Conservation (phyloP, 169 alveolate species). For the Eimeria tenella region DNA sequence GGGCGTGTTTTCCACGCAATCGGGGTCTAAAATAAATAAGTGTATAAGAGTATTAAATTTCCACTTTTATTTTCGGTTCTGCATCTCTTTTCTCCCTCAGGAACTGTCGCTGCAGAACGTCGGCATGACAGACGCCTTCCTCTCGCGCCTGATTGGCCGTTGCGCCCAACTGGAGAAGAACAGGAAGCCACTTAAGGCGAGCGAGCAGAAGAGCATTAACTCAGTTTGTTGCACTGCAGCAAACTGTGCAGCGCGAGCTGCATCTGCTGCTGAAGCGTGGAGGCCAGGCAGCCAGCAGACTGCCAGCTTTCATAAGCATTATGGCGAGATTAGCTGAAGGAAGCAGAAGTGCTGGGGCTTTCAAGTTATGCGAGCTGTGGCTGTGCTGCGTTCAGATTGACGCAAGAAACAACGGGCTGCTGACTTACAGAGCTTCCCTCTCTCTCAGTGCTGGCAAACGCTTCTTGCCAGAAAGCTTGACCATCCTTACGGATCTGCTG, state of each 20-base stretch:
- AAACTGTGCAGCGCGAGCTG: no score
- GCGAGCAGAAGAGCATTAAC: background rate
- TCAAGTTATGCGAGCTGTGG: no score
- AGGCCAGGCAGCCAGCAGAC: no score
- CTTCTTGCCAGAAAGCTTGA: background rate
- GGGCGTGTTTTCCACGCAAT: background rate
- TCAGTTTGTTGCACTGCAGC: no score
- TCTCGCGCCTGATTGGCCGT: slow-evolving; percentile 4
- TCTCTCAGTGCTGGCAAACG: slow-evolving; percentile 29
- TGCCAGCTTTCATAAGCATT: no score
- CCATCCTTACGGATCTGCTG: background rate
- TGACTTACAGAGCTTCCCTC: background rate
- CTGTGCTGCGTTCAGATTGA: slow-evolving; percentile 27
- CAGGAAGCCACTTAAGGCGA: background rate
- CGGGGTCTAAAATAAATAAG: background rate
- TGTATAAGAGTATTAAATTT: background rate
- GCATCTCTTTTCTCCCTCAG: background rate
- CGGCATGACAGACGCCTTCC: slow-evolving; percentile 35
- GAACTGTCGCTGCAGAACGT: slow-evolving; percentile 30
- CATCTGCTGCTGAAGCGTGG: no score
- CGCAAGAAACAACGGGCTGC: slow-evolving; percentile 26
- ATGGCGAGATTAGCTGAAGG: no score
- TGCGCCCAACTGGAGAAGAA: slow-evolving; percentile 39
- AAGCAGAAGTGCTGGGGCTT: no score
- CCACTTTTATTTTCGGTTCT: background rate